Conservation (phyloP, 148 eudicot species). For the Chenopodium berlandieri region DNA sequence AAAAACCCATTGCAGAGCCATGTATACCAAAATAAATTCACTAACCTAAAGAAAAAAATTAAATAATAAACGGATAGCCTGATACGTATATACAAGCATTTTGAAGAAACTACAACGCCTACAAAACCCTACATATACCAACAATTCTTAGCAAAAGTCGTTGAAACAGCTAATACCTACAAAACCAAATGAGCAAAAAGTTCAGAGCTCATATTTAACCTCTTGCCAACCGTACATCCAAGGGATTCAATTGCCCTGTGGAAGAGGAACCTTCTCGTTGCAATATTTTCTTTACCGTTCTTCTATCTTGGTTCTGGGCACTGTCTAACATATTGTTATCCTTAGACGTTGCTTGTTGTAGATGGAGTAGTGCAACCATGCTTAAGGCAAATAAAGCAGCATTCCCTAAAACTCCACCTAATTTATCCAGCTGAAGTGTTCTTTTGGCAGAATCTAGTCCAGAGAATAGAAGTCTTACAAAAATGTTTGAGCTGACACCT, state of each 20-base stretch:
- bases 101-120: neutral
- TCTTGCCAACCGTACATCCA: conserved; percentile 85
- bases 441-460: conserved; percentile 49
- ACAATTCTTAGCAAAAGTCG: neutral
- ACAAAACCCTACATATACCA: conserved; percentile 18
- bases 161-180: conserved; percentile 11
- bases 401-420: conserved; percentile 73
- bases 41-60: neutral
- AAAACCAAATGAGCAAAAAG: conserved; percentile 10
- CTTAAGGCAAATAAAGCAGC: conserved; percentile 85
- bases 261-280: conserved; percentile 32
- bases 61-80: conserved; percentile 4
- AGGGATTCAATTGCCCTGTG: conserved; percentile 21
- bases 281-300: conserved; percentile 32
- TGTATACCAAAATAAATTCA: neutral
- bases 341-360: conserved; percentile 53
- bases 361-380: conserved; percentile 77
- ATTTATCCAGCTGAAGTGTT: conserved; percentile 55
- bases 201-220: conserved; percentile 39
- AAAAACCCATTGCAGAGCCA: neutral
- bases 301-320: conserved; percentile 37
- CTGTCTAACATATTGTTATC: conserved; percentile 30
- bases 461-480: conserved; percentile 45
- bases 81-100: conserved; percentile 22
- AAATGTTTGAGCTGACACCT: conserved; percentile 40